A percentile compares a stretch with the other conserved stretches of the same genome.
These are phyloP conservation scores for Cytospora schulzeri DNA, from an alignment of 2,329 filamentous ascomycete genomes.

Conservation along the genomic window DNA sequence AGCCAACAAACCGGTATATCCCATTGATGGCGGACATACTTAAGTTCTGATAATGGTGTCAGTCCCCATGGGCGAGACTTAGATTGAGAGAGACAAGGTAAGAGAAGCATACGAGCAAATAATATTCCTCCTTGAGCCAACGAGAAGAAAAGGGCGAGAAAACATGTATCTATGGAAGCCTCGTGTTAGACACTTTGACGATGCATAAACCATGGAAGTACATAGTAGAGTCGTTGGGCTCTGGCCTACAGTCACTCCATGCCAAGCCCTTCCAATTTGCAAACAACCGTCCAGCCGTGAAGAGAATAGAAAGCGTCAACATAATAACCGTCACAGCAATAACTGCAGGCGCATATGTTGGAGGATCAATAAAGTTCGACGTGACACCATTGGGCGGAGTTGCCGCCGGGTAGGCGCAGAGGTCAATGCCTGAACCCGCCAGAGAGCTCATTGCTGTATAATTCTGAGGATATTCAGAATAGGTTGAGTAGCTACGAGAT, in stretches of 20 bases:
- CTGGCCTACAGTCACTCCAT: conserved; percentile 8
- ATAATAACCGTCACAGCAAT: conserved; percentile 6
- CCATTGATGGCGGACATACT: conserved; percentile 27
- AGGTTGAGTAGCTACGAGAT: too few species aligned
- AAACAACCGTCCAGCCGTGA: conserved; percentile 2
- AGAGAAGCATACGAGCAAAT: conserved; percentile 1
- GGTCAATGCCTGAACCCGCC: conserved; percentile 1
- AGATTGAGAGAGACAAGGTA: background rate
- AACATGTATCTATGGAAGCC: background rate
- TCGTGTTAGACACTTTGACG: background rate
- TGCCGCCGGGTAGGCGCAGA: conserved; percentile 1
- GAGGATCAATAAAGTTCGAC: conserved; percentile 12
- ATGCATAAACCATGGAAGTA: too few species aligned
- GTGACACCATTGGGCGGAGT: conserved; percentile 1
- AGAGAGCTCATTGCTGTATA: background rate
- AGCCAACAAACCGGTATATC: conserved; percentile 29
- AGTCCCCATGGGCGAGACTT: background rate
- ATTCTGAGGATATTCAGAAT: background rate
- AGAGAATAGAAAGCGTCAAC: background rate
- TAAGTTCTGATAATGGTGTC: conserved; percentile 16
- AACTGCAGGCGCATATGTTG: conserved; percentile 5
- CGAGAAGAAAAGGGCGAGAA: conserved; percentile 4
- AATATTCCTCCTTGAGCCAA: background rate
- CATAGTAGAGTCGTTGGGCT: too few species aligned
- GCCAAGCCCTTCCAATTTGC: conserved; percentile 15